A percentile compares a stretch with the other conserved stretches of the same genome.
Evolutionary conservation across 495 filamentous ascomycete species (phyloP).

Genomic region (Barbatosphaeria neglecta): DNA sequence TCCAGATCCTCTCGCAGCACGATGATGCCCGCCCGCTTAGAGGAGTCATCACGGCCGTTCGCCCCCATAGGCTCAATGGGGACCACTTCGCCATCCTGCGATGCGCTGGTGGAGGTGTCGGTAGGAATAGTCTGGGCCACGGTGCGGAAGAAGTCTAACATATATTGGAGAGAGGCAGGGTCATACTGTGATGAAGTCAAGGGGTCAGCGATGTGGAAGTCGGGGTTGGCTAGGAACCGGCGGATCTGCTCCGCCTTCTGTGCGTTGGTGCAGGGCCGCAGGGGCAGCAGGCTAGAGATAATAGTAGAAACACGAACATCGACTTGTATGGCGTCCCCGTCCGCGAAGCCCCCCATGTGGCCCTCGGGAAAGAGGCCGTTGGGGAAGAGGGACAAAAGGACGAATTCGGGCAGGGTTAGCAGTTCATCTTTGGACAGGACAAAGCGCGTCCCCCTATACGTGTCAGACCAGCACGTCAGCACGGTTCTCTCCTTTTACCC

Average conservation of each 20-base stretch:
- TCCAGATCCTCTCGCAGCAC: conserved; percentile 93
- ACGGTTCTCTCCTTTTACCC: neutral
- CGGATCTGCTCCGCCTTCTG: conserved; percentile 13
- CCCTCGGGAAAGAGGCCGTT: conserved; percentile 97
- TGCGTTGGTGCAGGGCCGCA: conserved; percentile 1
- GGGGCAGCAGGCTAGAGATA: conserved; percentile 8
- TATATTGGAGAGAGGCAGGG: conserved; percentile 89
- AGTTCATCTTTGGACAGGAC: conserved; percentile 89
- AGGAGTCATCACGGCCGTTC: conserved; percentile 31
- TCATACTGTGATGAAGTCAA: conserved; percentile 64
- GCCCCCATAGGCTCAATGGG: conserved; percentile 50
- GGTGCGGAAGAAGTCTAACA: conserved; percentile 96
- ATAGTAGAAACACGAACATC: conserved; percentile 58
- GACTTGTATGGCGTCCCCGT: conserved; percentile 89
- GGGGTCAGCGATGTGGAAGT: conserved; percentile 47
- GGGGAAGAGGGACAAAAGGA: conserved; percentile 94
- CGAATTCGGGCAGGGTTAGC: conserved; percentile 91
- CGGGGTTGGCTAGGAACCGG: conserved; percentile 32
- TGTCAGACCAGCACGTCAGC: conserved; percentile 13
- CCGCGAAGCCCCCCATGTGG: conserved; percentile 81
- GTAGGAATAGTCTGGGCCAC: conserved; percentile 89
- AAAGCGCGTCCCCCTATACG: conserved; percentile 74
- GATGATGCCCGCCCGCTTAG: conserved; percentile 88
- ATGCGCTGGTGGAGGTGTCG: conserved; percentile 49
- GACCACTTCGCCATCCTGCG: conserved; percentile 50